phyloP scores from a whole-genome alignment of 2,329 filamentous ascomycete genomes.

The Magnaporthales sp. region DNA sequence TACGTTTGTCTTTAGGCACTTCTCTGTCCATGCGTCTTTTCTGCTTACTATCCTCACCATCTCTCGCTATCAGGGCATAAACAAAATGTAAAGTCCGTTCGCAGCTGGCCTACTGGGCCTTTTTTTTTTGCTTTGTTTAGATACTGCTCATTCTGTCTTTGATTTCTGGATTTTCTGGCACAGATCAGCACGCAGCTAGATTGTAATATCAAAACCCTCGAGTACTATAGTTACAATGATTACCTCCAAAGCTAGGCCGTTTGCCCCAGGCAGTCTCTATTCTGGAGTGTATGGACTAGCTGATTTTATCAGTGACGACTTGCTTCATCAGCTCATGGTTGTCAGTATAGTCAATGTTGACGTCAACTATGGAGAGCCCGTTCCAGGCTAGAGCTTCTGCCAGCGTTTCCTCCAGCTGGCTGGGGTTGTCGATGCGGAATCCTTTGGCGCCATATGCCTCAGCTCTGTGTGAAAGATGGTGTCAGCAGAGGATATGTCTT shows the following conservation, averaged over 20 bases:
- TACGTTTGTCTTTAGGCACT: background rate
- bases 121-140: too few relatives aligned
- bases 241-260: background rate
- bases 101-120: too few relatives aligned
- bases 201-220: background rate
- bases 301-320: slow-evolving; percentile 20
- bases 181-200: too few relatives aligned
- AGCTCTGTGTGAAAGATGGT: slow-evolving; percentile 19
- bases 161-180: too few relatives aligned
- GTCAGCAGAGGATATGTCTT: background rate
- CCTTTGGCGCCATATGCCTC: slow-evolving; percentile 37
- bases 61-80: too few relatives aligned
- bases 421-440: slow-evolving; percentile 26
- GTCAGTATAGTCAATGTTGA: slow-evolving; percentile 34
- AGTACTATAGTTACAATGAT: background rate
- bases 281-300: background rate
- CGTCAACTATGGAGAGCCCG: slow-evolving; percentile 35
- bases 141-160: too few relatives aligned
- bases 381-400: slow-evolving; percentile 29
- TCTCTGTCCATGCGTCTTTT: background rate
- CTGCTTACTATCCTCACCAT: background rate
- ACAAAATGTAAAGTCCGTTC: too few relatives aligned
- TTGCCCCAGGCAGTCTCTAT: background rate
- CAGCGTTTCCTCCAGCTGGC: slow-evolving; percentile 32
- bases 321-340: slow-evolving; percentile 30